Evolutionary conservation across 139 green algal genomes (phyloP).

Genomic region (Eudorina sp.): DNA sequence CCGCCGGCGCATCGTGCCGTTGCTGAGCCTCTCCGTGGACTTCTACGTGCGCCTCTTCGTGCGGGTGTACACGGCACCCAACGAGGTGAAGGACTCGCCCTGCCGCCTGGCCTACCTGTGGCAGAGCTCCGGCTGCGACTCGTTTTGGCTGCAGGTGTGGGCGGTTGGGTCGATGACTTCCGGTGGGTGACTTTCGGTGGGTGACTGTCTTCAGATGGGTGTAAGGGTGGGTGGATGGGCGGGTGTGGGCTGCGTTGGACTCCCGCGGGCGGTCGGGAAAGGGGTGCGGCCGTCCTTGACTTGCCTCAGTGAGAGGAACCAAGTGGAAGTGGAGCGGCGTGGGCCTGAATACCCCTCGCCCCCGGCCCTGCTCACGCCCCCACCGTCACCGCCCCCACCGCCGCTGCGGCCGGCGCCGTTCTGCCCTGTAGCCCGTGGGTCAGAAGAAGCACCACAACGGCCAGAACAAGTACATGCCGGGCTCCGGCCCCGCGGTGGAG

Average conservation of each 20-base stretch:
- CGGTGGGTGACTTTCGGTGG: not conserved
- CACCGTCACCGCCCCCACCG: no score
- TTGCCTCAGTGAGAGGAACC: no score
- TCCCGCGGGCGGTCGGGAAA: no score
- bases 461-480: constrained; percentile 73
- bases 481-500: constrained; percentile 72
- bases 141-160: constrained; percentile 86
- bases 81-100: constrained; percentile 78
- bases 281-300: no score
- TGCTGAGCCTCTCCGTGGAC: constrained; percentile 94
- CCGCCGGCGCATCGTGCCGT: constrained; percentile 93
- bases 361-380: no score
- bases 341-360: no score
- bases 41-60: constrained; percentile 98
- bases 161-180: not conserved
- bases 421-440: constrained; percentile 51
- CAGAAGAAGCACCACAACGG: constrained; percentile 57
- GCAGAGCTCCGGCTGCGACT: constrained; percentile 93
- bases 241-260: no score
- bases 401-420: no score
- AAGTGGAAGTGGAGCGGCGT: no score
- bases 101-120: constrained; percentile 92
- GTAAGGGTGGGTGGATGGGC: no score
- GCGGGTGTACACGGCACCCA: constrained; percentile 87
- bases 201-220: no score